Conservation (phyloP, 176 grass and related monocot species). For the Triticum aestivum region DNA sequence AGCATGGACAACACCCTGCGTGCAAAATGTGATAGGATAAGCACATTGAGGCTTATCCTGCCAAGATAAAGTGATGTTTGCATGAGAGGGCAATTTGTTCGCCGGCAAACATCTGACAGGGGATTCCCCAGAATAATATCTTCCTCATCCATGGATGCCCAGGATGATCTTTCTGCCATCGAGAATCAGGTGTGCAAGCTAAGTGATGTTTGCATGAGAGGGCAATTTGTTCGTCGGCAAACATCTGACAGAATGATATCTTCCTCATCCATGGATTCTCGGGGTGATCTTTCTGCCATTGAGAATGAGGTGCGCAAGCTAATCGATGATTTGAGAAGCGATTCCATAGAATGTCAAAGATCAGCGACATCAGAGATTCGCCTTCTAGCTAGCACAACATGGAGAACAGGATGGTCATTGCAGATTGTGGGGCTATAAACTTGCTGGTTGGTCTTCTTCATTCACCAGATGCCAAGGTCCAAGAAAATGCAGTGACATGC, state of each 20-base stretch:
- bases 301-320: slow-evolving; percentile 50
- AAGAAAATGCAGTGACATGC: slow-evolving; percentile 76
- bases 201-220: slow-evolving; percentile 37
- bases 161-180: slow-evolving; percentile 50
- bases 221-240: slow-evolving; percentile 48
- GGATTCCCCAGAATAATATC: neutral
- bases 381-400: slow-evolving; percentile 65
- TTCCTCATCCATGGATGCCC: slow-evolving; percentile 57
- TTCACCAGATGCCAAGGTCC: slow-evolving; percentile 52
- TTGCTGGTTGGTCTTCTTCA: slow-evolving; percentile 66
- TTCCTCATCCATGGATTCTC: slow-evolving; percentile 53
- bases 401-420: slow-evolving; percentile 67
- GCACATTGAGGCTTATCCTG: neutral
- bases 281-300: slow-evolving; percentile 48
- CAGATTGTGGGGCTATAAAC: slow-evolving; percentile 61
- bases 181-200: slow-evolving; percentile 51
- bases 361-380: slow-evolving; percentile 58
- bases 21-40: neutral
- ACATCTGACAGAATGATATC: slow-evolving; percentile 68
- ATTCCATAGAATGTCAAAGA: slow-evolving; percentile 47
- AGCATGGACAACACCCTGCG: neutral
- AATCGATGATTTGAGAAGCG: slow-evolving; percentile 62
- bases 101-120: too few species aligned
- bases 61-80: too few species aligned
- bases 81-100: too few species aligned